Evolutionary conservation across 2,329 filamentous ascomycete species (phyloP), one percentile per base, ranked within the genome.

Genomic region (Septoria petroselini): DNA sequence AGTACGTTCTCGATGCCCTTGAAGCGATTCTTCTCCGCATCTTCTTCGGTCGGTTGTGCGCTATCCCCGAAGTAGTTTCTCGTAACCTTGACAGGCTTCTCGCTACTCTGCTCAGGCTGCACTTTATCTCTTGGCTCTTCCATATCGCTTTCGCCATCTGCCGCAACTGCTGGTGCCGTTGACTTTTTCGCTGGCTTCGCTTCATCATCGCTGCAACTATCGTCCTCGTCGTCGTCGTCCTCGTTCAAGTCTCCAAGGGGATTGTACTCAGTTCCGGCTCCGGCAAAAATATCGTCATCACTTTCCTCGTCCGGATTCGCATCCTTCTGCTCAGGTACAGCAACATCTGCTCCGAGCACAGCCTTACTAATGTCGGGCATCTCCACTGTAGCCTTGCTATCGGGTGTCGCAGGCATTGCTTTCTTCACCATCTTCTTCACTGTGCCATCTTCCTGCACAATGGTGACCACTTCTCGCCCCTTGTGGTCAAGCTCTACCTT

Each of bases 241-340:
- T 76, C 73, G 6, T 70, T 72, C 3, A 78, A 58, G 23, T 72
- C 74, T 6, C 73, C 79, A 31, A 84, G 72, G 1, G 81, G 82
- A 55, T 84, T 74, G 62, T 83, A 84, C 39, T 78, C 77, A 4
- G 73, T 74, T 1, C 80, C 81, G 2, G 78, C 79, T 1, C 78
- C 81, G 31, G 73, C 77, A 57, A 84, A 85, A 41, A 85, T 84
- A 61, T 84, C 80, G 21, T 78, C 78, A 33, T 82, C 78, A 4
- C 44, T 48, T 3, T 46, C 45, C n/a, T 70, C 71, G 37, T 71
- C 46, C 14, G 18, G 34, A 3, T 45, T 48, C 8, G 48, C 31
- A 39, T 31, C 37, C 30, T 38, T 48, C 33, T 18, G 44, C 40
- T 44, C 42, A 8, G 65, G 64, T 7, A 68, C 52, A 3, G 53